Evolutionary conservation across 345 rosid species (phyloP).

Genomic region (Hibiscus tridactylites): DNA sequence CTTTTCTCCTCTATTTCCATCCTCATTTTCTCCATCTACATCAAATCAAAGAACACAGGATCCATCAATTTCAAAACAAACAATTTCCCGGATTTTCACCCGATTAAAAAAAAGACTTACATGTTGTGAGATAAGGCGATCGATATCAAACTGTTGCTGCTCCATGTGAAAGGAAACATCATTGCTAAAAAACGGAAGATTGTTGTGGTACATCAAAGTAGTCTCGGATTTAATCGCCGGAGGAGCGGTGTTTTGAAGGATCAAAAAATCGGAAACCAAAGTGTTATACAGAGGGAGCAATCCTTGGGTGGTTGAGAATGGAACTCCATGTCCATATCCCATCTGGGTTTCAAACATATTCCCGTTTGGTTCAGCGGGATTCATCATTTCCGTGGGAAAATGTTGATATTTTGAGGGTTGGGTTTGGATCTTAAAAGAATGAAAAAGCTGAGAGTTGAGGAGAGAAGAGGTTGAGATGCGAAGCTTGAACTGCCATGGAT

Average conservation of each 20-base stretch:
- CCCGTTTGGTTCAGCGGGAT: constrained; percentile 35
- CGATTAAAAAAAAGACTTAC: too few relatives aligned
- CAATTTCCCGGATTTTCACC: too few relatives aligned
- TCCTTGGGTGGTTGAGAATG: constrained; percentile 25
- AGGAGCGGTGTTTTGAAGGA: constrained; percentile 24
- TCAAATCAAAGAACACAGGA: too few relatives aligned
- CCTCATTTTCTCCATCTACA: too few relatives aligned
- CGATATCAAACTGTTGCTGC: constrained; percentile 55
- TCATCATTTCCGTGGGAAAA: constrained; percentile 37
- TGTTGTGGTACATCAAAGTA: constrained; percentile 40
- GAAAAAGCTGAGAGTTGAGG: constrained; percentile 29
- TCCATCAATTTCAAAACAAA: too few relatives aligned
- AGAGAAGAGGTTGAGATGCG: constrained; percentile 37
- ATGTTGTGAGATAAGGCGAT: too few relatives aligned
- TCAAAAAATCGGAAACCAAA: too few relatives aligned
- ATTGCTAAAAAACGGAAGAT: constrained; percentile 15
- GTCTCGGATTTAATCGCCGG: constrained; percentile 52
- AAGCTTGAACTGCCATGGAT: constrained; percentile 64
- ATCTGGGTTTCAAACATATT: constrained; percentile 32
- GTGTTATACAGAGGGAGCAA: constrained; percentile 37
- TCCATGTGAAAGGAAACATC: constrained; percentile 57
- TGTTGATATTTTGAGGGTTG: background rate
- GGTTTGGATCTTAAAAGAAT: background rate
- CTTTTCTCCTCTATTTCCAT: too few relatives aligned
- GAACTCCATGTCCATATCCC: constrained; percentile 44